These are phyloP conservation scores for Austroboletus niveus DNA, from an alignment of 1,284 basidiomycete species.

Conservation along the genomic window DNA sequence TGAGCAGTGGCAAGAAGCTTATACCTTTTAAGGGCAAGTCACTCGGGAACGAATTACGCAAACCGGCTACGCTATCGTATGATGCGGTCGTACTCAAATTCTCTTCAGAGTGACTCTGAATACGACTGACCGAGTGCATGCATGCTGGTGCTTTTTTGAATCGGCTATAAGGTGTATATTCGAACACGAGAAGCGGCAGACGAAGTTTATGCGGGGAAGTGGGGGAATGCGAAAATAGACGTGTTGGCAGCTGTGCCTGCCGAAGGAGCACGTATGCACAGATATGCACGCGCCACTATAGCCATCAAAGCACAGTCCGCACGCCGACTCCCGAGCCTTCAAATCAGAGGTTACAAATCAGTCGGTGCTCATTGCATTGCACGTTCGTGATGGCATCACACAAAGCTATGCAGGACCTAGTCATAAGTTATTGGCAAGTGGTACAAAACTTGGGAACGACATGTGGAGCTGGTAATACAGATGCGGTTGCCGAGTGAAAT, in stretches of 20 bases:
- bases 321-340: neutral
- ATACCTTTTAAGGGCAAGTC: no score
- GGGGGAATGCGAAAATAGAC: conserved; percentile 5
- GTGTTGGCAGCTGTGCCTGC: neutral
- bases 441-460: conserved; percentile 20
- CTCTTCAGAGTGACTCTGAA: no score
- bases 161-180: conserved; percentile 56
- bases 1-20: no score
- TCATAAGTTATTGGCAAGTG: conserved; percentile 21
- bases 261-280: no score
- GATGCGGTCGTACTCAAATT: no score
- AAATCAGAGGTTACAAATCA: neutral
- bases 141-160: conserved; percentile 56
- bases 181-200: conserved; percentile 57
- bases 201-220: conserved; percentile 20
- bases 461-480: conserved; percentile 24
- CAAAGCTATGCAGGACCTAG: neutral
- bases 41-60: no score
- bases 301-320: conserved; percentile 2
- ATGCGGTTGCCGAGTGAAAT: conserved; percentile 16
- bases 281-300: neutral
- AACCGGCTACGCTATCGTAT: no score
- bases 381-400: conserved; percentile 7
- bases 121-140: conserved; percentile 38
- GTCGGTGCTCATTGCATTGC: neutral